Base-by-base conservation (phyloP, 768 basidiomycete genomes). In the Russula virescens region DNA sequence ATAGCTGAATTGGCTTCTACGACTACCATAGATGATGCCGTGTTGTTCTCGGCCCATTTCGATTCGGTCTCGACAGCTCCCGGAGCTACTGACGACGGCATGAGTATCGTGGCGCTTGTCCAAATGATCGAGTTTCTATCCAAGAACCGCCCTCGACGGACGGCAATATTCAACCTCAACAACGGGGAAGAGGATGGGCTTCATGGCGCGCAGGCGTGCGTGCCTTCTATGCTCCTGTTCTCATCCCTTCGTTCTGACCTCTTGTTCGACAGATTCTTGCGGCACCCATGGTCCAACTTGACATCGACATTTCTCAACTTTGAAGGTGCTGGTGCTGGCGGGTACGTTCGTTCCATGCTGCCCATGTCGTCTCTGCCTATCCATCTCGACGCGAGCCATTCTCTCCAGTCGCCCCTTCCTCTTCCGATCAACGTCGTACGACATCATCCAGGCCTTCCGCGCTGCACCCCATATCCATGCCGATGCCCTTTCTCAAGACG, bases 161-260 rank as follows among this genome's bases (percentile, higher is more conserved):
- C 88, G 0, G 85, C 86, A 7, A 73, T 94, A 4, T 91, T 93
- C 77, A 90, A 92, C 68, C 81, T 91, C 71, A 94, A 94, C 71
- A 92, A 93, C 63, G 91, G 87, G 1, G 91, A 93, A 69, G 91
- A 94, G 68, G 84, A 89, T 70, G 81, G 84, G 38, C 71, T 92
- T 66, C 80, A 86, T 63, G 91, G 91, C 25, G 86, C 89, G 9
- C 84, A 85, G 69, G 76, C 79, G 81, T 89, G 71, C 66, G 77
- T 72, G 54, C 55, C 16, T 58, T 59, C 14, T 49, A 23, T 59
- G 18, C 71, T 19, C 9, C 25, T 0, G 34, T 26, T 43, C 8
- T 25, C 23, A 9, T 25, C 26, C n/a, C 21, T 19, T 3, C 9
- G 11, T 34, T 35, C 31, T 35, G 45, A 53, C 35, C 25, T 14